These are phyloP conservation scores for Wickerhamiella galacta DNA, from an alignment of 805 yeast genomes.

Conservation along the genomic window DNA sequence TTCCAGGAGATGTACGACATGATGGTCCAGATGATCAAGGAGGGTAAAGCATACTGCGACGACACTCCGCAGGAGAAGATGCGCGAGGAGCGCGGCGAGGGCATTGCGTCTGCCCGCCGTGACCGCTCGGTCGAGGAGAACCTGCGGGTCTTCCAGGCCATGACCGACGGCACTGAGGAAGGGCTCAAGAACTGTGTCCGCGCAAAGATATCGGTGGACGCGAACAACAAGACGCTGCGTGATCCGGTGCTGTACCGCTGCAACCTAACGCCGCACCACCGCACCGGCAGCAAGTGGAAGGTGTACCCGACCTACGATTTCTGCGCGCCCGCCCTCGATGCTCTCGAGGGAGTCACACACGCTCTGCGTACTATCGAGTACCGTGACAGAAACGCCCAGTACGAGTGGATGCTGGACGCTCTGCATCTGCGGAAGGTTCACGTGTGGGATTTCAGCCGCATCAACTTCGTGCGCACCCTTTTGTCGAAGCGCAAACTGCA, in stretches of 20 bases:
- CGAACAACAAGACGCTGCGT: slow-evolving; percentile 85
- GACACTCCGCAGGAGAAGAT: slow-evolving; percentile 86
- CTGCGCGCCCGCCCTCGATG: slow-evolving; percentile 94
- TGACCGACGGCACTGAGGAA: slow-evolving; percentile 85
- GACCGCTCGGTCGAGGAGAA: slow-evolving; percentile 88
- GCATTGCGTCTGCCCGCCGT: slow-evolving; percentile 82
- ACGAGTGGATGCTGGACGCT: slow-evolving; percentile 85
- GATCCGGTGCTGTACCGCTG: slow-evolving; percentile 98
- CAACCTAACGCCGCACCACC: slow-evolving; percentile 93
- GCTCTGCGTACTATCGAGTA: slow-evolving; percentile 96
- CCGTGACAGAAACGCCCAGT: slow-evolving; percentile 97
- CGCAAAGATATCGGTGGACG: slow-evolving; percentile 88
- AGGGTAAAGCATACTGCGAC: slow-evolving; percentile 94
- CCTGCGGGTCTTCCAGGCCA: slow-evolving; percentile 71
- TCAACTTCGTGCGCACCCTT: slow-evolving; percentile 89
- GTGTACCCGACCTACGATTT: slow-evolving; percentile 97
- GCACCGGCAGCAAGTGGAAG: slow-evolving; percentile 88
- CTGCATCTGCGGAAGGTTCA: slow-evolving; percentile 77
- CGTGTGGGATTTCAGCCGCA: slow-evolving; percentile 96
- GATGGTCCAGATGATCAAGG: slow-evolving; percentile 76
- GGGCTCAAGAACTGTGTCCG: slow-evolving; percentile 88
- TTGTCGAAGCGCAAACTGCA: slow-evolving; percentile 94
- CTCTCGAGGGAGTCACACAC: slow-evolving; percentile 94
- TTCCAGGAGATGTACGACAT: slow-evolving; percentile 80
- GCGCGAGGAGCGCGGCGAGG: slow-evolving; percentile 99